Evolutionary conservation across 768 basidiomycete species (phyloP).

Genomic region (Pluteus cervinus): DNA sequence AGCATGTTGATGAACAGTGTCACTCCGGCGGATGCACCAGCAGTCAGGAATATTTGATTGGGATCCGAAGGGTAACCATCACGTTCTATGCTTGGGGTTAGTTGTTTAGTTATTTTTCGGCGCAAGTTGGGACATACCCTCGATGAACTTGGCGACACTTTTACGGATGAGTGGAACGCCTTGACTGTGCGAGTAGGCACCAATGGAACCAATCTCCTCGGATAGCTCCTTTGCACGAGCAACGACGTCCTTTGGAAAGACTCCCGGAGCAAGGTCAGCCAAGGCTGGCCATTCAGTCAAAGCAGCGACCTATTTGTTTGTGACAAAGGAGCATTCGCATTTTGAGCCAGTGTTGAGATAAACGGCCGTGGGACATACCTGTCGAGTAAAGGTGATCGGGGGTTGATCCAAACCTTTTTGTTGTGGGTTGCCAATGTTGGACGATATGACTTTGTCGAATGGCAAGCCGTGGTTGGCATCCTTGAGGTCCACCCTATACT

Average conservation of each 20-base stretch:
- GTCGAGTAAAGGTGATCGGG: constrained; percentile 87
- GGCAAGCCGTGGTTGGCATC: constrained; percentile 55
- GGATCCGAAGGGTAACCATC: constrained; percentile 85
- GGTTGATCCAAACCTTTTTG: constrained; percentile 92
- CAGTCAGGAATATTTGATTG: constrained; percentile 88
- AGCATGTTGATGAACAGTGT: constrained; percentile 78
- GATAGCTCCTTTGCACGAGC: constrained; percentile 77
- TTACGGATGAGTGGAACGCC: constrained; percentile 86
- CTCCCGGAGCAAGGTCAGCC: constrained; percentile 64
- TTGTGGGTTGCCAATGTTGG: constrained; percentile 98
- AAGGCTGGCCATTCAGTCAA: constrained; percentile 90
- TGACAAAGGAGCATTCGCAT: constrained; percentile 8
- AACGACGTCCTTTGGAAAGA: constrained; percentile 83
- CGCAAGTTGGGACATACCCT: constrained; percentile 48
- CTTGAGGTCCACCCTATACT: constrained; percentile 67
- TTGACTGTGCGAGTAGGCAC: constrained; percentile 95
- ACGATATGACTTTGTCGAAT: constrained; percentile 84
- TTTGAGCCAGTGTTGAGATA: not conserved
- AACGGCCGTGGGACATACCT: constrained; percentile 44
- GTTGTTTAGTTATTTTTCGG: not conserved
- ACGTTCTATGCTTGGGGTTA: constrained; percentile 50
- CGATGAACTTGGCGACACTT: constrained; percentile 85
- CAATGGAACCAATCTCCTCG: constrained; percentile 83
- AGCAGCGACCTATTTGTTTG: constrained; percentile 63
- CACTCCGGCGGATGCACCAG: constrained; percentile 93